Evolutionary conservation across 768 basidiomycete genomes (phyloP).

Genomic region (Trametes meyenii): DNA sequence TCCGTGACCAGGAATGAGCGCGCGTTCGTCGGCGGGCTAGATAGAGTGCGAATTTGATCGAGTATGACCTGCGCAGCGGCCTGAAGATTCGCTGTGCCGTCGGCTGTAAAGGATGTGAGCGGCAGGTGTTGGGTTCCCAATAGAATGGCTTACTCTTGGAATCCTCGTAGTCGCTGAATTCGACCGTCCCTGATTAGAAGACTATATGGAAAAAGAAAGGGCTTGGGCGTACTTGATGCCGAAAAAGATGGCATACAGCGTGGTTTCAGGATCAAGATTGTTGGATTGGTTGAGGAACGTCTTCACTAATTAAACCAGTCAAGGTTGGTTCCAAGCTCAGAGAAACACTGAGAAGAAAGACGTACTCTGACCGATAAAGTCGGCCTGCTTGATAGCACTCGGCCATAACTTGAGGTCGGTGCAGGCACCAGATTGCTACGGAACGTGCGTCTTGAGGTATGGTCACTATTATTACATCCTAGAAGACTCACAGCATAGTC

Average conservation of each 20-base stretch:
- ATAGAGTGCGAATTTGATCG: constrained; percentile 48
- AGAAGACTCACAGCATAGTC: constrained; percentile 49
- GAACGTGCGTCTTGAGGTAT: neutral
- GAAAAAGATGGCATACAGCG: constrained; percentile 55
- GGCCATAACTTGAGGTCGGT: constrained; percentile 55
- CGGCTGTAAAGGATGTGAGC: constrained; percentile 32
- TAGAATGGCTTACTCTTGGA: constrained; percentile 39
- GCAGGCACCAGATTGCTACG: constrained; percentile 47
- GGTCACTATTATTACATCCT: constrained; percentile 7
- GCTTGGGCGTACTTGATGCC: constrained; percentile 51
- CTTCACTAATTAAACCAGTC: constrained; percentile 34
- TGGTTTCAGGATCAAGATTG: constrained; percentile 47
- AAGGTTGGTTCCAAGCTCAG: neutral
- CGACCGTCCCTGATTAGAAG: neutral
- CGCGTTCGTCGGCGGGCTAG: constrained; percentile 52
- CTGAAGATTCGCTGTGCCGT: constrained; percentile 47
- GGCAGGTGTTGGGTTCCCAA: neutral
- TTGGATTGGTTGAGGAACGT: constrained; percentile 50
- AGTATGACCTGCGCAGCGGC: constrained; percentile 48
- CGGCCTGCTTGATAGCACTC: constrained; percentile 47
- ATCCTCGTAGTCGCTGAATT: constrained; percentile 45
- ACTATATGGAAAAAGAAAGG: neutral
- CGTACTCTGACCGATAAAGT: constrained; percentile 53
- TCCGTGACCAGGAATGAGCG: constrained; percentile 53
- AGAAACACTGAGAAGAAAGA: neutral